A percentile compares a stretch with the other conserved stretches of the same genome.
These are phyloP conservation scores for Brassica carinata DNA, from an alignment of 345 rosid genomes.

Conservation along the genomic window DNA sequence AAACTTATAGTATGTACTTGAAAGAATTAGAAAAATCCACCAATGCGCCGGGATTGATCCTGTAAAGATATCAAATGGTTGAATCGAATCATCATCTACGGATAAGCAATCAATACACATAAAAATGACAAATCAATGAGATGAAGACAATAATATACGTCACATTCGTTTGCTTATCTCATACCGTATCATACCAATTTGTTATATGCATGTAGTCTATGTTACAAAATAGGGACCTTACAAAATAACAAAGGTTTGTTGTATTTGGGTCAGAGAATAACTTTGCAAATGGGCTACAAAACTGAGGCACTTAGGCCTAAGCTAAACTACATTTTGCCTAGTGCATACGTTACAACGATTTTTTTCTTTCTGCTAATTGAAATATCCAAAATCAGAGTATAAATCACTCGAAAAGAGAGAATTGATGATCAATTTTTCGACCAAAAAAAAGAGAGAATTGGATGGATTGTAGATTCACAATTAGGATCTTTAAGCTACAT, in stretches of 20 bases:
- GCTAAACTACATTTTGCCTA: not conserved
- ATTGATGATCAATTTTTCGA: not conserved
- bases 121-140: constrained; percentile 3
- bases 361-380: not conserved
- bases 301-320: not conserved
- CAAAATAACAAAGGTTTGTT: not conserved
- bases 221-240: not conserved
- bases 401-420: not conserved
- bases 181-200: not conserved
- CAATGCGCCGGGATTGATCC: not conserved
- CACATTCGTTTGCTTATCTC: not conserved
- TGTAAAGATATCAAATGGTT: not conserved
- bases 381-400: not conserved
- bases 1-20: not conserved
- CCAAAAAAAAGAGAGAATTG: not conserved
- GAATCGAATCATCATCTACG: constrained; percentile 10
- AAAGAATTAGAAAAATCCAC: not conserved
- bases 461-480: not conserved
- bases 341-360: not conserved
- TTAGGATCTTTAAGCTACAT: not conserved
- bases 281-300: constrained; percentile 12
- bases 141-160: constrained; percentile 23
- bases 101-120: constrained; percentile 9
- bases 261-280: not conserved
- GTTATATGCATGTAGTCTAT: not conserved